phyloP scores from a whole-genome alignment of 106 monocot species.

The Allium cepa region DNA sequence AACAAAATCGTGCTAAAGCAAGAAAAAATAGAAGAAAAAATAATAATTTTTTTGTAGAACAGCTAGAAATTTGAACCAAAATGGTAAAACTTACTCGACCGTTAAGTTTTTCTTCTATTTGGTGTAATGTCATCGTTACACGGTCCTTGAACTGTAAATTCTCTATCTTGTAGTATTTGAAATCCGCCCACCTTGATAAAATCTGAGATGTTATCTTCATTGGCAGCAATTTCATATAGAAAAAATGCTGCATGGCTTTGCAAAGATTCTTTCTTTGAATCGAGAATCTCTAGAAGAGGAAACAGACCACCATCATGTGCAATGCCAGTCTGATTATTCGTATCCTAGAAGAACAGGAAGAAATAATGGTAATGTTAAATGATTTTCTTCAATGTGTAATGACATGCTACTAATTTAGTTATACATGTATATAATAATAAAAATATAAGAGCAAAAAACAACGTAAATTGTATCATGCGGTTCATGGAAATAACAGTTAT shows the following conservation, averaged over 20 bases:
- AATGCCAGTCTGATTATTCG: slow-evolving; percentile 93
- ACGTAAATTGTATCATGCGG: no score
- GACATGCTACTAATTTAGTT: no score
- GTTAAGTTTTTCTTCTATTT: slow-evolving; percentile 91
- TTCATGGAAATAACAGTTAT: no score
- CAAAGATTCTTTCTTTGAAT: slow-evolving; percentile 85
- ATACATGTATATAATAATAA: no score
- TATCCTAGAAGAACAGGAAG: slow-evolving; percentile 35
- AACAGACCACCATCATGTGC: slow-evolving; percentile 66
- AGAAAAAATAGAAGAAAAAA: background rate
- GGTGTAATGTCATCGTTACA: slow-evolving; percentile 94
- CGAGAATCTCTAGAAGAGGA: slow-evolving; percentile 75
- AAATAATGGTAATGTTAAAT: background rate
- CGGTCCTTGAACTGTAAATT: slow-evolving; percentile 99
- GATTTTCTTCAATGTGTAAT: no score
- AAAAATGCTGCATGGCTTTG: slow-evolving; percentile 99
- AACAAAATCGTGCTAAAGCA: background rate
- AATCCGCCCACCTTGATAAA: slow-evolving; percentile 95
- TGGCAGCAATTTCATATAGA: slow-evolving; percentile 87
- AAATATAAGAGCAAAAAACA: no score
- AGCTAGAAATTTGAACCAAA: background rate
- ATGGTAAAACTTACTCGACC: slow-evolving; percentile 54
- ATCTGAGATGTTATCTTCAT: slow-evolving; percentile 89
- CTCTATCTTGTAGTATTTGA: slow-evolving; percentile 96
- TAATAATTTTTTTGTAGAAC: background rate